A percentile compares a stretch with the other conserved stretches of the same genome.
phyloP scores from a whole-genome alignment of 108 stramenopile species.

The Parmales sp. region DNA sequence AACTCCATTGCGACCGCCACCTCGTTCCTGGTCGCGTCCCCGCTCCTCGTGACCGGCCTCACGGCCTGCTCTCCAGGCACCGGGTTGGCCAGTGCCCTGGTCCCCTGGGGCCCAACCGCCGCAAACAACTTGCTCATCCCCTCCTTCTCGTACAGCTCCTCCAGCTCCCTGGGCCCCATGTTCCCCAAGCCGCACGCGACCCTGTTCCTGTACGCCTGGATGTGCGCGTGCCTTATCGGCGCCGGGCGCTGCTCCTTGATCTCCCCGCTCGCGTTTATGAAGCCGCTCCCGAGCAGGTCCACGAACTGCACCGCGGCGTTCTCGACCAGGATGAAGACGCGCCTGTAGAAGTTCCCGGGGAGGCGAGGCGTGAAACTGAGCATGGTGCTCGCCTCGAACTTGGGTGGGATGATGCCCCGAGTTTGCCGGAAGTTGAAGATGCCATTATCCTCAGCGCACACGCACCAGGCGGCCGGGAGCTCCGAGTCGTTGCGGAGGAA shows the following conservation, averaged over 20 bases:
- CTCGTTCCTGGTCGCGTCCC: constrained; percentile 25
- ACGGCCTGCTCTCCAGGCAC: constrained; percentile 6
- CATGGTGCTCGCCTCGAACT: constrained; percentile 27
- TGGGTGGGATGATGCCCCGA: constrained; percentile 36
- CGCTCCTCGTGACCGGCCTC: constrained; percentile 27
- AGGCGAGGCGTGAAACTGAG: constrained; percentile 28
- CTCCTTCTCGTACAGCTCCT: not conserved
- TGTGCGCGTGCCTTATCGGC: constrained; percentile 46
- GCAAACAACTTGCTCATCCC: constrained; percentile 2
- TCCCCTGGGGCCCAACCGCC: constrained; percentile 2
- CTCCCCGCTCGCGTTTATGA: constrained; percentile 36
- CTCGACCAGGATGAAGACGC: constrained; percentile 38
- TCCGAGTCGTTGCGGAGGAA: constrained; percentile 16
- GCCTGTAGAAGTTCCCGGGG: constrained; percentile 47
- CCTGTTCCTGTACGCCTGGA: constrained; percentile 36
- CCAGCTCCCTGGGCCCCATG: constrained; percentile 15
- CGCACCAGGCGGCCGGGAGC: constrained; percentile 5
- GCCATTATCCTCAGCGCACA: constrained; percentile 26
- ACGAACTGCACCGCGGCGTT: constrained; percentile 35
- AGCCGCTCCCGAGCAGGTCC: constrained; percentile 42
- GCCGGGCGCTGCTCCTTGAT: constrained; percentile 44
- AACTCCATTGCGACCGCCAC: constrained; percentile 33
- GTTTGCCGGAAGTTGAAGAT: constrained; percentile 29
- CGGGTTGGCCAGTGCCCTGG: not conserved
- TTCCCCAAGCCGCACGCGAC: constrained; percentile 1